Evolutionary conservation across 345 rosid species (phyloP).

Genomic region (Gynandropsis gynandra): DNA sequence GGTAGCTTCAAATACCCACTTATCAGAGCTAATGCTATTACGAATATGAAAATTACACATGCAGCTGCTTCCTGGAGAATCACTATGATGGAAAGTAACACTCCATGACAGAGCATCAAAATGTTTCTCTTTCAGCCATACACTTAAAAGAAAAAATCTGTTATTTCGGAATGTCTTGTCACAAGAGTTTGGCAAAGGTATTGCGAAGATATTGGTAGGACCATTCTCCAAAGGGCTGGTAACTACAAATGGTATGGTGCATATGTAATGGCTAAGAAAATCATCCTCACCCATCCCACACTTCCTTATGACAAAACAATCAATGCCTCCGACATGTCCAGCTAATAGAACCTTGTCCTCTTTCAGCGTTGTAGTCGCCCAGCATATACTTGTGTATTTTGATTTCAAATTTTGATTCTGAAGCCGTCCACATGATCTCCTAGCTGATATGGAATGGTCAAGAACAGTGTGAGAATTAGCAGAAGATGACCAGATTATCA

Average conservation of each 20-base stretch:
- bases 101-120: conserved; percentile 72
- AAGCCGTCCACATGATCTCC: conserved; percentile 59
- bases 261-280: conserved; percentile 39
- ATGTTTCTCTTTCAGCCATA: conserved; percentile 49
- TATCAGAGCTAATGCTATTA: conserved; percentile 24
- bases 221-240: conserved; percentile 40
- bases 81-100: conserved; percentile 48
- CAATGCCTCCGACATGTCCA: conserved; percentile 72
- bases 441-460: conserved; percentile 41
- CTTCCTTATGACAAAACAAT: conserved; percentile 63
- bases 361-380: conserved; percentile 63
- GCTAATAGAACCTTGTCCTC: conserved; percentile 55
- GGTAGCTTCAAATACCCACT: conserved; percentile 41
- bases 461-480: conserved; percentile 31
- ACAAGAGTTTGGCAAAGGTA: conserved; percentile 48
- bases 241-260: conserved; percentile 60
- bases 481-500: conserved; percentile 62
- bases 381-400: conserved; percentile 63
- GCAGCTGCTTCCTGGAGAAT: conserved; percentile 31
- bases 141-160: conserved; percentile 61
- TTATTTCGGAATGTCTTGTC: conserved; percentile 35
- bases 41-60: conserved; percentile 42
- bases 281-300: conserved; percentile 32
- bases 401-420: conserved; percentile 30
- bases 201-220: conserved; percentile 51